Evolutionary conservation across 1,284 basidiomycete genomes (phyloP).

Genomic region (Malassezia globosa): DNA sequence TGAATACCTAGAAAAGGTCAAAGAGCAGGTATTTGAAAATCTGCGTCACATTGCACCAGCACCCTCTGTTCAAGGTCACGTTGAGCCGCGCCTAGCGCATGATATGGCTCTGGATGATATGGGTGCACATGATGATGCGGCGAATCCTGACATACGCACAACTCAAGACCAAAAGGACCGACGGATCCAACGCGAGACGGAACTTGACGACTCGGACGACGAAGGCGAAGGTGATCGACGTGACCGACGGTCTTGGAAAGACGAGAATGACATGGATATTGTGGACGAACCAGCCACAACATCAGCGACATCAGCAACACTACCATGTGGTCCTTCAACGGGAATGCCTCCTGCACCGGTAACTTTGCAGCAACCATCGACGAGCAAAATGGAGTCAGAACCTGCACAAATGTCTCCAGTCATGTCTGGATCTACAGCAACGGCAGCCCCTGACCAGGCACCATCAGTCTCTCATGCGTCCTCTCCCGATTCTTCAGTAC

Average conservation of each 20-base stretch:
- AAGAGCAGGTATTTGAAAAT: conserved; percentile 72
- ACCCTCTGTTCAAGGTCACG: conserved; percentile 39
- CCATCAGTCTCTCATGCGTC: no score
- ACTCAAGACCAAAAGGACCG: conserved; percentile 24
- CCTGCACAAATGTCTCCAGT: no score
- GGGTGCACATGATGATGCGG: conserved; percentile 20
- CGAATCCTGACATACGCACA: conserved; percentile 23
- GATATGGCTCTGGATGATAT: conserved; percentile 25
- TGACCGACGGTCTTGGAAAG: conserved; percentile 12
- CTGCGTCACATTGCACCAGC: conserved; percentile 36
- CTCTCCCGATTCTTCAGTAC: no score
- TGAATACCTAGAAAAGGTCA: conserved; percentile 84
- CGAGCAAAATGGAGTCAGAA: neutral
- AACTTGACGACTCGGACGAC: conserved; percentile 31
- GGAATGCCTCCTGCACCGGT: neutral
- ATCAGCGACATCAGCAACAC: neutral
- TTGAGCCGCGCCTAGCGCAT: conserved; percentile 28
- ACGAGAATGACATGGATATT: conserved; percentile 1
- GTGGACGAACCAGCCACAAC: neutral
- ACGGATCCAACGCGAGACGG: conserved; percentile 24
- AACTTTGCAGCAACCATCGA: neutral
- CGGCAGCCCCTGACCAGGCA: no score
- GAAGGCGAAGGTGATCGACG: conserved; percentile 28
- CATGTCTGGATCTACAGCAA: no score
- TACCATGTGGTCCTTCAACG: neutral